Conservation (phyloP, 306 rosid species). For the Alnus glutinosa region DNA sequence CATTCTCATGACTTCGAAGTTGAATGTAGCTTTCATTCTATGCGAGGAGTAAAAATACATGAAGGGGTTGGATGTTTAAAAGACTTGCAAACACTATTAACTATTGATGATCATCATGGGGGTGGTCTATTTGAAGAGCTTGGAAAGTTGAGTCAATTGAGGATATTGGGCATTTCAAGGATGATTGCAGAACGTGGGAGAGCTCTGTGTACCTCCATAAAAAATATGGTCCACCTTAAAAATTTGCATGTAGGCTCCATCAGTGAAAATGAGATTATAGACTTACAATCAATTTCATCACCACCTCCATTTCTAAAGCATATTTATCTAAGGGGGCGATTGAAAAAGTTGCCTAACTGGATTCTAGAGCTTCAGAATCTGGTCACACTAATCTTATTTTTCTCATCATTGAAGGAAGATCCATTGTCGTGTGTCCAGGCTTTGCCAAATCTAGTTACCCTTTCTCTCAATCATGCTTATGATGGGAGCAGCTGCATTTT, state of each 20-base stretch:
- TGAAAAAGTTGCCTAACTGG: conserved; percentile 24
- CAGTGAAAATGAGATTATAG: conserved; percentile 22
- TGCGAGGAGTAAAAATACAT: conserved; percentile 9
- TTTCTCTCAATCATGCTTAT: not conserved
- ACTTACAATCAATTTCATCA: not conserved
- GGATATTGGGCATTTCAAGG: not conserved
- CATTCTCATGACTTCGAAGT: not conserved
- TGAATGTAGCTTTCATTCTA: not conserved
- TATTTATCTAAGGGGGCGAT: conserved; percentile 11
- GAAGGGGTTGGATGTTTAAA: conserved; percentile 15
- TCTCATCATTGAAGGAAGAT: conserved; percentile 4
- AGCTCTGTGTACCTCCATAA: not conserved
- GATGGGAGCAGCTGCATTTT: conserved; percentile 17
- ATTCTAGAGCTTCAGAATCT: conserved; percentile 9
- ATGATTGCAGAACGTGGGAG: not conserved
- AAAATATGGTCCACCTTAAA: conserved; percentile 21
- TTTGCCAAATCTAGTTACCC: not conserved
- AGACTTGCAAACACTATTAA: not conserved
- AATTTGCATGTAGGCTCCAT: not conserved
- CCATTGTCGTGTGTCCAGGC: not conserved
- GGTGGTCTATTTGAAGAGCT: not conserved
- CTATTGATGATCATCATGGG: not conserved
- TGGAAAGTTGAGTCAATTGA: not conserved
- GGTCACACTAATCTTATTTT: not conserved
- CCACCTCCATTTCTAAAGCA: conserved; percentile 1